Percentiles rank a stretch among this genome's conserved stretches.
Conservation (phyloP, 805 yeast species). For the Candida caryicola region DNA sequence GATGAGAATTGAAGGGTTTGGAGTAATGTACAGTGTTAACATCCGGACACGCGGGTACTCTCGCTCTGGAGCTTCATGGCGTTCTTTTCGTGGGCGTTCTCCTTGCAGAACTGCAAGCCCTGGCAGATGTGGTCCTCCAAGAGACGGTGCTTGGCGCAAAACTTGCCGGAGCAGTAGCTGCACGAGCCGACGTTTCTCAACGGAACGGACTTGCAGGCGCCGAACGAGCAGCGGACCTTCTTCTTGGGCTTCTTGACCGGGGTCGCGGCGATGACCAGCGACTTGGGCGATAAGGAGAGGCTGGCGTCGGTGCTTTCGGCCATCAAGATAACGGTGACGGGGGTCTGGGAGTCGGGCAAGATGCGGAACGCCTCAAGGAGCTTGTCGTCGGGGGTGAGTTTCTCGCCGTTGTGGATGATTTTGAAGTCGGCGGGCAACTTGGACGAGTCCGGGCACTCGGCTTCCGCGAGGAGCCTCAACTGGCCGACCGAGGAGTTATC, state of each 20-base stretch:
- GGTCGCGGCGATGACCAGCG: slow-evolving; percentile 11
- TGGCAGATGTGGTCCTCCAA: slow-evolving; percentile 81
- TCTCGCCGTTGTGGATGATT: slow-evolving; percentile 39
- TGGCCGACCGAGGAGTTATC: slow-evolving; percentile 53
- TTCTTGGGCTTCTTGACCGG: slow-evolving; percentile 18
- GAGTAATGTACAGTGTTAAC: not conserved
- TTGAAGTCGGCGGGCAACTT: slow-evolving; percentile 38
- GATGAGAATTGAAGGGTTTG: not conserved
- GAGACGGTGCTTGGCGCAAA: slow-evolving; percentile 82
- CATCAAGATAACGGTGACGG: slow-evolving; percentile 24
- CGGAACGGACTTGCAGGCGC: slow-evolving; percentile 62
- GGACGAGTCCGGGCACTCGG: slow-evolving; percentile 26
- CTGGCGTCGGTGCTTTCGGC: slow-evolving; percentile 26
- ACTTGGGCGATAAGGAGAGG: slow-evolving; percentile 4
- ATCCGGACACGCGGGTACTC: slow-evolving; percentile 51
- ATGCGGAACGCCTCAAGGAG: slow-evolving; percentile 20
- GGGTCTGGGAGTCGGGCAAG: slow-evolving; percentile 12
- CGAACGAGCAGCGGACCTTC: slow-evolving; percentile 50
- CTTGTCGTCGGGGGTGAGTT: slow-evolving; percentile 28
- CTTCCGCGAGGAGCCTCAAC: slow-evolving; percentile 45
- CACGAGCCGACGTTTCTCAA: slow-evolving; percentile 77
- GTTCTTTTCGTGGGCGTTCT: slow-evolving; percentile 76
- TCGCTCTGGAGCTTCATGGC: slow-evolving; percentile 81
- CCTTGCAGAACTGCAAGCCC: slow-evolving; percentile 78
- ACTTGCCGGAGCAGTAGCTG: slow-evolving; percentile 77